Conservation (phyloP, 306 rosid species). For the Fragaria vesca region DNA sequence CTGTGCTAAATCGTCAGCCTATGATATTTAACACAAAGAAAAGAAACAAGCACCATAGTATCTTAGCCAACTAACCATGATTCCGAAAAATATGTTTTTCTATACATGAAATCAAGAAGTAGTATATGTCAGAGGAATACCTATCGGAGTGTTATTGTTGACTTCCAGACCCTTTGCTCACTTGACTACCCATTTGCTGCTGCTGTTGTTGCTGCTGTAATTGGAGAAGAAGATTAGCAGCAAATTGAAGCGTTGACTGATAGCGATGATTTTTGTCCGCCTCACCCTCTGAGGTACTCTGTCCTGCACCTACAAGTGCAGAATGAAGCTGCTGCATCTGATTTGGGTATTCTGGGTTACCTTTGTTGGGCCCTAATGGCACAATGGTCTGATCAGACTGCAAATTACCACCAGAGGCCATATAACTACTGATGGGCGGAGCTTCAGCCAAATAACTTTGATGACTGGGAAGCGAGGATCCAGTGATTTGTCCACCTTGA, state of each 20-base stretch:
- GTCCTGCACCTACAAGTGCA: conserved; percentile 55
- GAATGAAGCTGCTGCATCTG: conserved; percentile 70
- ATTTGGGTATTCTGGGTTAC: conserved; percentile 51
- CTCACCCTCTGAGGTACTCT: conserved; percentile 72
- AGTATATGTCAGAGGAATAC: conserved; percentile 37
- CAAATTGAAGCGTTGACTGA: conserved; percentile 86
- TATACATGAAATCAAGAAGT: conserved; percentile 7
- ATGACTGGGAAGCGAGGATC: conserved; percentile 46
- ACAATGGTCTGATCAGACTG: conserved; percentile 42
- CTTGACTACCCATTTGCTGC: conserved; percentile 51
- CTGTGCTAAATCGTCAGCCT: conserved; percentile 10
- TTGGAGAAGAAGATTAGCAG: conserved; percentile 91
- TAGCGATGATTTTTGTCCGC: conserved; percentile 86
- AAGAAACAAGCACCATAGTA: conserved; percentile 8
- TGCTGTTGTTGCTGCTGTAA: conserved; percentile 78
- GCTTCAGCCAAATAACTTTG: conserved; percentile 59
- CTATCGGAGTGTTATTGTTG: conserved; percentile 61
- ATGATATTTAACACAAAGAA: not conserved
- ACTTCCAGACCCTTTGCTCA: conserved; percentile 69
- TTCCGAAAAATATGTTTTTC: conserved; percentile 18
- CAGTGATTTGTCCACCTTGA: conserved; percentile 59
- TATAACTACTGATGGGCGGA: conserved; percentile 48
- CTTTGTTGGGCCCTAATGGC: conserved; percentile 53
- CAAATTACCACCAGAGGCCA: conserved; percentile 50
- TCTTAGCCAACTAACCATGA: conserved; percentile 11